phyloP scores from a whole-genome alignment of 2,329 filamentous ascomycete species.

The Colletotrichum truncatum region DNA sequence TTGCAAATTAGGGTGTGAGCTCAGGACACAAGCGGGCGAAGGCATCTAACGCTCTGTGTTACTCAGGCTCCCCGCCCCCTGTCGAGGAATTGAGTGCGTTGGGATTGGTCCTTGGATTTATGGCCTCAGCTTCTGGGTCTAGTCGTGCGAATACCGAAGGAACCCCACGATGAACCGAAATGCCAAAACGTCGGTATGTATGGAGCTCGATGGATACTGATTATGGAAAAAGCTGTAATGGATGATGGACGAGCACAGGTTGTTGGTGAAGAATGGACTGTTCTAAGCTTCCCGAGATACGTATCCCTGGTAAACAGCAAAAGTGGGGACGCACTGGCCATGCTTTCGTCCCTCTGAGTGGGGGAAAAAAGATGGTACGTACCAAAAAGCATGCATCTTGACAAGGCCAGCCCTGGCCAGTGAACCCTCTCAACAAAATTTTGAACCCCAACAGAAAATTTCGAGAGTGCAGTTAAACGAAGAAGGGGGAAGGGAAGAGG shows the following conservation, averaged over 20 bases:
- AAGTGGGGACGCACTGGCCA: conserved; percentile 1
- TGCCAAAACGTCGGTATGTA: background rate
- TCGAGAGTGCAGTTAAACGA: conserved; percentile 16
- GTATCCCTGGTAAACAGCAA: background rate
- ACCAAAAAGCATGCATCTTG: conserved; percentile 6
- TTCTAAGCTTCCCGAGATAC: background rate
- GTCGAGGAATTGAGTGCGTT: background rate
- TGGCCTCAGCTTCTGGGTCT: background rate
- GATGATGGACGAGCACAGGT: background rate
- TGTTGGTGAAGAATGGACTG: background rate
- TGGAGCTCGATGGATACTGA: background rate
- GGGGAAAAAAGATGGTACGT: conserved; percentile 11
- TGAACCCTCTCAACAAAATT: conserved; percentile 27
- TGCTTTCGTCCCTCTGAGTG: conserved; percentile 6
- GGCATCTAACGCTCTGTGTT: background rate
- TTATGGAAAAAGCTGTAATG: background rate
- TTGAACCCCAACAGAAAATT: conserved; percentile 29
- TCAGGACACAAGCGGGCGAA: background rate
- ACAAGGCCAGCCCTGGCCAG: conserved; percentile 28
- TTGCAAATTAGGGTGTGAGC: background rate
- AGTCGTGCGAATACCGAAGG: background rate
- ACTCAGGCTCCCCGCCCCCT: background rate
- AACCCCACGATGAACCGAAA: background rate
- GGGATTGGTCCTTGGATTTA: conserved; percentile 2
- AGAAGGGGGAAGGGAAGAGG: too few relatives aligned